Evolutionary conservation across 345 rosid genomes (phyloP).

Genomic region (Salix brachista): DNA sequence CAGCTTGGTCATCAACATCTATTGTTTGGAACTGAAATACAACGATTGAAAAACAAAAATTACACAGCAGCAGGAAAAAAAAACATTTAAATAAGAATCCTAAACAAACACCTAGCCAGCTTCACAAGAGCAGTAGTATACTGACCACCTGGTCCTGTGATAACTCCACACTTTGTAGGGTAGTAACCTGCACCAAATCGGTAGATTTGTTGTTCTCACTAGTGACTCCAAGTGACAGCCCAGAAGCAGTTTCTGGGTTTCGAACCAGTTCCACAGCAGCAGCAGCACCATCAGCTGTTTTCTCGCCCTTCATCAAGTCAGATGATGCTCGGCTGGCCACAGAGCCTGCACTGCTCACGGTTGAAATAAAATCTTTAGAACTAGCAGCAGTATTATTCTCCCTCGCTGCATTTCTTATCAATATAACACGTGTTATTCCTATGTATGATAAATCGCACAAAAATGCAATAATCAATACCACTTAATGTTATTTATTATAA

Average conservation of each 20-base stretch:
- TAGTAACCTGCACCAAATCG: conserved; percentile 30
- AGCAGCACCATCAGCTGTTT: conserved; percentile 29
- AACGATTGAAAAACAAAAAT: conserved; percentile 4
- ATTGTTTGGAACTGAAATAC: conserved; percentile 35
- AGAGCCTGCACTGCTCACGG: conserved; percentile 39
- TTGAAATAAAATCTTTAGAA: conserved; percentile 13
- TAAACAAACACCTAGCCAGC: not conserved
- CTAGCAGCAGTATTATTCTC: not conserved
- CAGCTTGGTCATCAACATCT: conserved; percentile 25
- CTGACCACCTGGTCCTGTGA: conserved; percentile 29
- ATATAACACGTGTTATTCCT: not conserved
- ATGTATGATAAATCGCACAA: too few species aligned
- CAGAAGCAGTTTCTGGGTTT: conserved; percentile 24
- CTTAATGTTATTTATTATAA: too few species aligned
- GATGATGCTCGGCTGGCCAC: conserved; percentile 41
- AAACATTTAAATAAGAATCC: not conserved
- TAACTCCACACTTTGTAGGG: conserved; percentile 35
- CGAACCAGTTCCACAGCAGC: conserved; percentile 24
- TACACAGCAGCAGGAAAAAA: not conserved
- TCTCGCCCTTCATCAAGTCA: conserved; percentile 27
- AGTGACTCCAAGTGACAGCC: conserved; percentile 18
- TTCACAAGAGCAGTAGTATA: conserved; percentile 12
- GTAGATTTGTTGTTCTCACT: conserved; percentile 35
- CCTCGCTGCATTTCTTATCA: not conserved
- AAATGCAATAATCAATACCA: too few species aligned